phyloP scores from a whole-genome alignment of 2,329 filamentous ascomycete genomes.

The Fusarium hainanense region DNA sequence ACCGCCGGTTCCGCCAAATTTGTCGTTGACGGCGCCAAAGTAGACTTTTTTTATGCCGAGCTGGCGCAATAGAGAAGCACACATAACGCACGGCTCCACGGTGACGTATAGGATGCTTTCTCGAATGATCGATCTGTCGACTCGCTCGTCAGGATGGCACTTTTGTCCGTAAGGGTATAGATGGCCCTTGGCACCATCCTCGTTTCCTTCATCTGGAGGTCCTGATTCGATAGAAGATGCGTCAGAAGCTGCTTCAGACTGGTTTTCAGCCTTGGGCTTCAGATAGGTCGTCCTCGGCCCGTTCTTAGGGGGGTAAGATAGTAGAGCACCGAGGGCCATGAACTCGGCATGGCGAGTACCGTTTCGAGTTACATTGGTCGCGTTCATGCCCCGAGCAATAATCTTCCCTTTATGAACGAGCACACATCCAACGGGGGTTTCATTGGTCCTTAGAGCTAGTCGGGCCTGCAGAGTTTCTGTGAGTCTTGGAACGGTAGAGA shows the following conservation, averaged over 20 bases:
- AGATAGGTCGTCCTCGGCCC: conserved; percentile 49
- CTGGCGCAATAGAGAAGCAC: conserved; percentile 90
- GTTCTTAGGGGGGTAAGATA: conserved; percentile 55
- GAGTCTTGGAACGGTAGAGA: neutral
- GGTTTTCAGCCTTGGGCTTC: conserved; percentile 49
- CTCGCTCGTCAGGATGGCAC: conserved; percentile 63
- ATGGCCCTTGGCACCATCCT: conserved; percentile 65
- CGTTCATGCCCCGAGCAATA: conserved; percentile 94
- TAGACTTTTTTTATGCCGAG: conserved; percentile 89
- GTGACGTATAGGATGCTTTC: conserved; percentile 91
- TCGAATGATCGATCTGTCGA: conserved; percentile 75
- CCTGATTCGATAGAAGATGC: conserved; percentile 38
- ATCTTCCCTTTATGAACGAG: conserved; percentile 83
- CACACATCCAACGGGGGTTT: conserved; percentile 97
- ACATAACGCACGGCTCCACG: conserved; percentile 99
- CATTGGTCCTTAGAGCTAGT: conserved; percentile 83
- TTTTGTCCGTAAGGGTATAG: conserved; percentile 72
- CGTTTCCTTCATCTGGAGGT: conserved; percentile 58
- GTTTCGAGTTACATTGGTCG: conserved; percentile 90
- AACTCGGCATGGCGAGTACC: conserved; percentile 97
- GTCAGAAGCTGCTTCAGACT: conserved; percentile 41
- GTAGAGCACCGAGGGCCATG: conserved; percentile 76
- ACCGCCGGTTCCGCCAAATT: conserved; percentile 95
- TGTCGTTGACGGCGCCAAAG: conserved; percentile 95
- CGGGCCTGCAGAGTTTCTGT: conserved; percentile 70